Evolutionary conservation across 2,329 filamentous ascomycete species (phyloP).

Genomic region (Lecanicillium sp.): DNA sequence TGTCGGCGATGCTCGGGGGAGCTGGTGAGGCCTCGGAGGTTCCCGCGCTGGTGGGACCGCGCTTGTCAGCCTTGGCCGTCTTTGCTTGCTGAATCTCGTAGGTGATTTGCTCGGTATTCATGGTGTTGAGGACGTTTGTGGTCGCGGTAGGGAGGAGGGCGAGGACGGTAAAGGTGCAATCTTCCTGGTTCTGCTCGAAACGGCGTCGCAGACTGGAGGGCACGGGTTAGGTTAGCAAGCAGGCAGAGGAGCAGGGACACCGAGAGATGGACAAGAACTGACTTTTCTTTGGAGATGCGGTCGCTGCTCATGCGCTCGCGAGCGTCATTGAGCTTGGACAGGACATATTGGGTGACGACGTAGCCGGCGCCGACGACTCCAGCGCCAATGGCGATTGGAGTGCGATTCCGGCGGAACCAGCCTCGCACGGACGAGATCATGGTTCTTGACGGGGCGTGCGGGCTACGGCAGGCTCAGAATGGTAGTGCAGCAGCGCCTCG

Average conservation of each 20-base stretch:
- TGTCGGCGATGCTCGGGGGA: conserved; percentile 53
- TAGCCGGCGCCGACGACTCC: conserved; percentile 87
- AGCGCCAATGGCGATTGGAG: conserved; percentile 78
- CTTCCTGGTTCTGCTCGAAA: conserved; percentile 98
- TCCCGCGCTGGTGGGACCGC: conserved; percentile 31
- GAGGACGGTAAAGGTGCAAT: conserved; percentile 97
- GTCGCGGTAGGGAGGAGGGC: conserved; percentile 88
- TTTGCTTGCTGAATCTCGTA: conserved; percentile 94
- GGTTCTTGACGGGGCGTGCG: conserved; percentile 10
- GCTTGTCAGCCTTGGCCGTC: conserved; percentile 53
- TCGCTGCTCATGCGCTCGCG: conserved; percentile 96
- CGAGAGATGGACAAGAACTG: too few species aligned
- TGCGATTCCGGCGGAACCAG: conserved; percentile 90
- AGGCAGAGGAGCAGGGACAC: too few species aligned
- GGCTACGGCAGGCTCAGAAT: background rate
- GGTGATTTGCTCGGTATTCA: conserved; percentile 88
- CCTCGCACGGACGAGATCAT: conserved; percentile 69
- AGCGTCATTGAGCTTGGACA: conserved; percentile 86
- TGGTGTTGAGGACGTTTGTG: conserved; percentile 75
- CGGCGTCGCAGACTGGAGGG: conserved; percentile 86
- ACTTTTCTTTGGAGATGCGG: conserved; percentile 96
- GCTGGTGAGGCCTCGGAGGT: conserved; percentile 43
- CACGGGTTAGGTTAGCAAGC: too few species aligned
- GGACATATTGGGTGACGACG: conserved; percentile 83
- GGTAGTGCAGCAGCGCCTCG: background rate